Conservation (phyloP, 2,329 filamentous ascomycete genomes). For the Aspergillus viridinutans region DNA sequence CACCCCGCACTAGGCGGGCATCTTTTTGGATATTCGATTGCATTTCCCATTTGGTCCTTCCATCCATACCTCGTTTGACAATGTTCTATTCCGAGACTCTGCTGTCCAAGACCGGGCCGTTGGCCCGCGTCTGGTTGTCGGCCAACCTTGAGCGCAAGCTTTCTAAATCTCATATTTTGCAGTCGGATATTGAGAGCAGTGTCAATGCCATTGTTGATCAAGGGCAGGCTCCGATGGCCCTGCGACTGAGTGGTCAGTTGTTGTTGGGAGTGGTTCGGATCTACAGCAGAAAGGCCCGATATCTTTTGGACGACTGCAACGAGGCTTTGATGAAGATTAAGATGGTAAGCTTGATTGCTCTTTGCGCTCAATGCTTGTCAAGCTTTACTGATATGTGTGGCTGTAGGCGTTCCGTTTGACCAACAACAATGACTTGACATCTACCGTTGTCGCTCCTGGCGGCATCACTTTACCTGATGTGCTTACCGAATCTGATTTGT, state of each 20-base stretch:
- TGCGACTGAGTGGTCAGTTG: conserved; percentile 89
- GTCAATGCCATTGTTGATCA: conserved; percentile 93
- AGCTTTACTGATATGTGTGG: conserved; percentile 29
- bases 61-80: conserved; percentile 13
- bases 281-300: conserved; percentile 94
- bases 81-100: conserved; percentile 99
- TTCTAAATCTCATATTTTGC: conserved; percentile 91
- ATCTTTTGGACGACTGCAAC: conserved; percentile 94
- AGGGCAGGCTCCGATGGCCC: conserved; percentile 87
- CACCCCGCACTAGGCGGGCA: conserved; percentile 32
- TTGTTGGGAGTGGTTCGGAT: conserved; percentile 94
- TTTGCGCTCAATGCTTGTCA: not conserved
- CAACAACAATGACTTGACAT: conserved; percentile 92
- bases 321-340: conserved; percentile 98
- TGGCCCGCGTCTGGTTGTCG: conserved; percentile 97
- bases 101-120: conserved; percentile 90
- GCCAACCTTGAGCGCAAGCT: conserved; percentile 98
- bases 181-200: conserved; percentile 91
- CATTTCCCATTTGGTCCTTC: conserved; percentile 3
- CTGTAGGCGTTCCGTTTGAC: conserved; percentile 82
- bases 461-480: conserved; percentile 85
- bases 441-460: conserved; percentile 73
- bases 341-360: conserved; percentile 61
- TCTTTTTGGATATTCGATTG: conserved; percentile 16
- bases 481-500: conserved; percentile 87